Evolutionary conservation across 805 yeast species (phyloP).

Genomic region (Hagleromyces aurorensis): DNA sequence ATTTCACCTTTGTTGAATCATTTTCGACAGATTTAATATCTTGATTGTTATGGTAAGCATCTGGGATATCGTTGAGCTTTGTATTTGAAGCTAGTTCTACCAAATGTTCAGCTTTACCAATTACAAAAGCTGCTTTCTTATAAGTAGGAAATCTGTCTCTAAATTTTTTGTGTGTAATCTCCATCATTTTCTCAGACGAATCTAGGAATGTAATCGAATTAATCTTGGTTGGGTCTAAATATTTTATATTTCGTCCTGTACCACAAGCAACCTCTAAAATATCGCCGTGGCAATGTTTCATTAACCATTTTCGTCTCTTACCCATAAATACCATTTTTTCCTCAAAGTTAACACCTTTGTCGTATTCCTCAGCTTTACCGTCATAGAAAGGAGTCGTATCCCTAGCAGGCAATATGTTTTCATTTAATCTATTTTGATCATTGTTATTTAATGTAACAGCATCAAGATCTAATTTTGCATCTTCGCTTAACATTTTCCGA

Average conservation of each 20-base stretch:
- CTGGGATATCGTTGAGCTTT: slow-evolving; percentile 14
- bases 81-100: slow-evolving; percentile 41
- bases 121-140: slow-evolving; percentile 74
- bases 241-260: slow-evolving; percentile 87
- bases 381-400: slow-evolving; percentile 82
- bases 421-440: slow-evolving; percentile 30
- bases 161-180: slow-evolving; percentile 67
- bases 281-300: slow-evolving; percentile 76
- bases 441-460: slow-evolving; percentile 23
- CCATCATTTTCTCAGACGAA: slow-evolving; percentile 80
- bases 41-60: slow-evolving; percentile 13
- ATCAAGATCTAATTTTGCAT: slow-evolving; percentile 29
- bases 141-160: slow-evolving; percentile 56
- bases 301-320: slow-evolving; percentile 66
- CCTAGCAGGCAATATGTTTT: slow-evolving; percentile 51
- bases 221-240: slow-evolving; percentile 50
- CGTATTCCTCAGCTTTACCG: slow-evolving; percentile 70
- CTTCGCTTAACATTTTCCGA: slow-evolving; percentile 40
- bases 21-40: slow-evolving; percentile 19
- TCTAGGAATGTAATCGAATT: slow-evolving; percentile 79
- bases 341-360: slow-evolving; percentile 60
- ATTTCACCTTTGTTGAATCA: slow-evolving; percentile 39
- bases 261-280: slow-evolving; percentile 94
- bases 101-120: slow-evolving; percentile 82
- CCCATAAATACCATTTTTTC: slow-evolving; percentile 40